phyloP scores from a whole-genome alignment of 495 filamentous ascomycete genomes.

The Glarea lozoyensis region DNA sequence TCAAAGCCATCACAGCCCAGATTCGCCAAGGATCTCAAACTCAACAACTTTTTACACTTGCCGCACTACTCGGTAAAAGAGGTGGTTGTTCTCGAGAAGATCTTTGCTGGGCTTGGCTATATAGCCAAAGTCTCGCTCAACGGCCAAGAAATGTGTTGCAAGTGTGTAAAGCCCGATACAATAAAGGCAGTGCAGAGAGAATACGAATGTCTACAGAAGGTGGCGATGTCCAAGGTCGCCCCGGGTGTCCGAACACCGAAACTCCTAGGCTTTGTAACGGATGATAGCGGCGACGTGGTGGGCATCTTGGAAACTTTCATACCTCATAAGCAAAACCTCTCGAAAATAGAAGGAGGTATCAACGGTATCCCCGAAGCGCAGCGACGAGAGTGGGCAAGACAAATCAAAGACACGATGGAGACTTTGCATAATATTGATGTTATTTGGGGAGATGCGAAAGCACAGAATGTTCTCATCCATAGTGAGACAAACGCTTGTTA shows the following conservation, averaged over 20 bases:
- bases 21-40: not conserved
- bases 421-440: conserved; percentile 20
- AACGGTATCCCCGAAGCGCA: not conserved
- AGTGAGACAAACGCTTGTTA: conserved; percentile 1
- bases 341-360: not conserved
- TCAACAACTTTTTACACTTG: not conserved
- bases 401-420: conserved; percentile 15
- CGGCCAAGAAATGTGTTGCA: conserved; percentile 1
- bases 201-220: conserved; percentile 1
- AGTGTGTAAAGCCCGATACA: not conserved
- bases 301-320: not conserved
- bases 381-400: conserved; percentile 15
- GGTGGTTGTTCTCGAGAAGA: not conserved
- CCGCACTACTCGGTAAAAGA: not conserved
- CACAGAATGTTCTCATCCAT: conserved; percentile 23
- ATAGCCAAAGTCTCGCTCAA: conserved; percentile 1
- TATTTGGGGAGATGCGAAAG: conserved; percentile 24
- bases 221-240: not conserved
- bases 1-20: not conserved
- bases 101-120: not conserved
- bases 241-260: not conserved
- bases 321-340: not conserved
- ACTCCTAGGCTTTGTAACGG: not conserved
- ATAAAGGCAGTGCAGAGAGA: not conserved
- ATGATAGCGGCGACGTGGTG: not conserved